Conservation (phyloP, 257 asterid species). For the Plantago ovata region DNA sequence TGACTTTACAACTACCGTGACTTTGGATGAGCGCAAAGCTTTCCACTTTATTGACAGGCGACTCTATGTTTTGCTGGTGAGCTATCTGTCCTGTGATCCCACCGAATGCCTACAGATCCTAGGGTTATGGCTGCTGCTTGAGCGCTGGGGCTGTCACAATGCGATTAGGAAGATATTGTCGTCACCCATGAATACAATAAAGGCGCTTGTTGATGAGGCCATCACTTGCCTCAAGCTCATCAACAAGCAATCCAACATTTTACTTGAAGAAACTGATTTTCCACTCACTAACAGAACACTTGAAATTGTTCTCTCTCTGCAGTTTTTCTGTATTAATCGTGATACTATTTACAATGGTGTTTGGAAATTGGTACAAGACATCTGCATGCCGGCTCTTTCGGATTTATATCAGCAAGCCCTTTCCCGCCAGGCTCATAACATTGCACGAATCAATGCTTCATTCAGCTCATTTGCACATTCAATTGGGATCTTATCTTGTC, state of each 20-base stretch:
- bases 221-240: conserved; percentile 32
- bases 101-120: conserved; percentile 26
- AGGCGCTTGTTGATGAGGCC: conserved; percentile 39
- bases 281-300: conserved; percentile 20
- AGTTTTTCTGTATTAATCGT: conserved; percentile 23
- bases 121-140: conserved; percentile 46
- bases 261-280: conserved; percentile 13
- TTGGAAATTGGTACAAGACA: conserved; percentile 17
- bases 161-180: conserved; percentile 21
- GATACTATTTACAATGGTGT: conserved; percentile 13
- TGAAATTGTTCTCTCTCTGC: conserved; percentile 21
- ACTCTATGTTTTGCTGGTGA: conserved; percentile 31
- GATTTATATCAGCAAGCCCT: conserved; percentile 30
- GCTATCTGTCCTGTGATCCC: conserved; percentile 31
- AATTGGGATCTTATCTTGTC: too few relatives aligned
- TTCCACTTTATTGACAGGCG: conserved; percentile 33
- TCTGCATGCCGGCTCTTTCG: conserved; percentile 26
- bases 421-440: too few relatives aligned
- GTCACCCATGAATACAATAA: conserved; percentile 17
- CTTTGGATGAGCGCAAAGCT: conserved; percentile 19
- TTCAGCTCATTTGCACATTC: too few relatives aligned
- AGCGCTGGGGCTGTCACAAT: conserved; percentile 21
- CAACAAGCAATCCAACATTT: neutral
- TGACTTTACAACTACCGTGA: neutral
- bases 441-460: too few relatives aligned